A percentile compares a stretch with the other conserved stretches of the same genome.
Conservation (phyloP, 2,329 filamentous ascomycete species). For the Anthostomella pinea region DNA sequence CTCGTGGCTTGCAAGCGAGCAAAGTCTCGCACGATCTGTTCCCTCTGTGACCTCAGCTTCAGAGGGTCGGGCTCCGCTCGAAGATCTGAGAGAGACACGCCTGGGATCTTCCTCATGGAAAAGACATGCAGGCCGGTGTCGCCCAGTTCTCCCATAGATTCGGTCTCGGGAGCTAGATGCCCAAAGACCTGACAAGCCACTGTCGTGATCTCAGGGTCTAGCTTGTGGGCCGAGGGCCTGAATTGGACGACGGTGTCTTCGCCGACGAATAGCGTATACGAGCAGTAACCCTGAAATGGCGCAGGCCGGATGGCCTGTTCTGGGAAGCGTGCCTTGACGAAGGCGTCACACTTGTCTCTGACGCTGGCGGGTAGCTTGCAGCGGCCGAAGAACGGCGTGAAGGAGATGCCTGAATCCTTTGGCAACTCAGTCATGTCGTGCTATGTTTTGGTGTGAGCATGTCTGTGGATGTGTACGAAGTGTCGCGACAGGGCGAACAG, state of each 20-base stretch:
- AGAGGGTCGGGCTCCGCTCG: slow-evolving; percentile 13
- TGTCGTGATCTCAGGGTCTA: slow-evolving; percentile 38
- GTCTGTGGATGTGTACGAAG: not conserved
- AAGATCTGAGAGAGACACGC: slow-evolving; percentile 38
- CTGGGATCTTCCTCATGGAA: slow-evolving; percentile 40
- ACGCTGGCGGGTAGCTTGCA: slow-evolving; percentile 23
- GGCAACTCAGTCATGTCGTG: slow-evolving; percentile 20
- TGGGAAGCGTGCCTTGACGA: slow-evolving; percentile 33
- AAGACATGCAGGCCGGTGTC: slow-evolving; percentile 37
- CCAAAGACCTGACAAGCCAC: slow-evolving; percentile 41
- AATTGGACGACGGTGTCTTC: slow-evolving; percentile 45
- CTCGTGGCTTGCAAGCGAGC: slow-evolving; percentile 39
- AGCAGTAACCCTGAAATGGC: slow-evolving; percentile 49
- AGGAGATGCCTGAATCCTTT: slow-evolving; percentile 26
- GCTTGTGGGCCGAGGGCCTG: slow-evolving; percentile 40
- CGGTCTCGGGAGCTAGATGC: slow-evolving; percentile 40
- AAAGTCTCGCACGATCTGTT: slow-evolving; percentile 39
- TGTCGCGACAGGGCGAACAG: not conserved
- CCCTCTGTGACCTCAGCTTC: slow-evolving; percentile 16
- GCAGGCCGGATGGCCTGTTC: slow-evolving; percentile 30
- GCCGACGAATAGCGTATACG: slow-evolving; percentile 45
- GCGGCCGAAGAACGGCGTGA: slow-evolving; percentile 29
- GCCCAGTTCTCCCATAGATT: slow-evolving; percentile 35
- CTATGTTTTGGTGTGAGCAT: not conserved
- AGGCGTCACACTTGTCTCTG: slow-evolving; percentile 32